Conservation (phyloP, 106 monocot genomes). For the Allium cepa region DNA sequence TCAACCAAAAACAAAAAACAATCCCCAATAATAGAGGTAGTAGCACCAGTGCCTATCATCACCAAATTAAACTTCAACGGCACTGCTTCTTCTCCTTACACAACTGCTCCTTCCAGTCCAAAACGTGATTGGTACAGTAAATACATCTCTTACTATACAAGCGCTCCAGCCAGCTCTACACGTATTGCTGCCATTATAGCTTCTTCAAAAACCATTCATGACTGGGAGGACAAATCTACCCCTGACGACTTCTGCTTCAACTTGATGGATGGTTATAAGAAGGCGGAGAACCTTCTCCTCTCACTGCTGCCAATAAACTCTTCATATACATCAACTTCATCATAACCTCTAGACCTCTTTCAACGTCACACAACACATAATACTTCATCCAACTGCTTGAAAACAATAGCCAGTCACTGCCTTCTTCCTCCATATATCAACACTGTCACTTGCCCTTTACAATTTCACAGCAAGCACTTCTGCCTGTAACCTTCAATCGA, state of each 20-base stretch:
- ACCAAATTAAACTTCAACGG: constrained; percentile 20
- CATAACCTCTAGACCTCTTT: no score
- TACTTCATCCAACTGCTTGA: no score
- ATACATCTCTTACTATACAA: constrained; percentile 21
- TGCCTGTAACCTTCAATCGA: no score
- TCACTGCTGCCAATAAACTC: constrained; percentile 44
- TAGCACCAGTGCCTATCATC: background rate
- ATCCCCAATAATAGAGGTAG: constrained; percentile 26
- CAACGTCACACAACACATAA: no score
- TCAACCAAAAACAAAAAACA: background rate
- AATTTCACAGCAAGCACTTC: no score
- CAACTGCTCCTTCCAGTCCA: constrained; percentile 62
- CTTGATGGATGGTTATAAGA: constrained; percentile 12
- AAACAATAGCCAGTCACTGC: no score
- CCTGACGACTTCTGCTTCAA: constrained; percentile 31
- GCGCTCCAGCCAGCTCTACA: constrained; percentile 43
- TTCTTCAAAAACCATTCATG: background rate
- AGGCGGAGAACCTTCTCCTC: background rate
- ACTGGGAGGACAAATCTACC: background rate
- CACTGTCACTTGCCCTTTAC: no score
- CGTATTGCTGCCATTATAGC: constrained; percentile 12
- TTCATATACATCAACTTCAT: no score
- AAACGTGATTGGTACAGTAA: constrained; percentile 2
- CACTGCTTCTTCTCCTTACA: constrained; percentile 1
- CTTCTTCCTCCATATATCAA: no score